A percentile compares a stretch with the other conserved stretches of the same genome.
phyloP scores from a whole-genome alignment of 2,329 filamentous ascomycete genomes.

The Ceratocystis diversiconidia region DNA sequence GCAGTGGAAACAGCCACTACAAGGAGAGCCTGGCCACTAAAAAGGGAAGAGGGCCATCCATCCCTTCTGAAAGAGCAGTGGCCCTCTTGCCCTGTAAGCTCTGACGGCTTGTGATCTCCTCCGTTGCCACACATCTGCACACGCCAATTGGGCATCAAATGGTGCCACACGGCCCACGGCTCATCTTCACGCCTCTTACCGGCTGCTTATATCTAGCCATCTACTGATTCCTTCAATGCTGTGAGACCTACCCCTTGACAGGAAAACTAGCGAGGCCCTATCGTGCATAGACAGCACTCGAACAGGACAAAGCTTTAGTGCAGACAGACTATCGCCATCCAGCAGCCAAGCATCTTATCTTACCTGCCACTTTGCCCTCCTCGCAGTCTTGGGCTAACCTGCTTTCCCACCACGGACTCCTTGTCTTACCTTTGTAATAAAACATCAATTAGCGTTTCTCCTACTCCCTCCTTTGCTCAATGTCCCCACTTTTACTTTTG shows the following conservation, averaged over 20 bases:
- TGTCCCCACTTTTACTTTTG: neutral
- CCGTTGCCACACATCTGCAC: neutral
- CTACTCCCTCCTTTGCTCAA: neutral
- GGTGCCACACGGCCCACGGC: neutral
- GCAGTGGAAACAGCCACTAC: no score
- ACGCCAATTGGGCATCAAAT: conserved; percentile 3
- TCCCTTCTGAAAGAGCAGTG: no score
- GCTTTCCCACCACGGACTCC: neutral
- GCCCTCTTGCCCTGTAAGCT: neutral
- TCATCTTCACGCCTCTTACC: no score
- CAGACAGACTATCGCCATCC: no score
- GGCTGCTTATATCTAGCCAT: neutral
- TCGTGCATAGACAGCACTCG: no score
- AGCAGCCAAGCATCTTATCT: no score
- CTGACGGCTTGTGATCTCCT: neutral
- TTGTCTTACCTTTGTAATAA: neutral
- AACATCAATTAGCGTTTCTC: neutral
- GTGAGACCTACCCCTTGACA: no score
- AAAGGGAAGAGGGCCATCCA: neutral
- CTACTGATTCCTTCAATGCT: no score
- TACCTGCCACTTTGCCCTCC: no score
- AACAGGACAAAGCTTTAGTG: no score
- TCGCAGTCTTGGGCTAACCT: no score
- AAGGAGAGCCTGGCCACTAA: neutral
- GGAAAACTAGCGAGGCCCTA: no score